Conservation (phyloP, 1,139 yeast genomes). For the Suhomyces bolitotheri region DNA sequence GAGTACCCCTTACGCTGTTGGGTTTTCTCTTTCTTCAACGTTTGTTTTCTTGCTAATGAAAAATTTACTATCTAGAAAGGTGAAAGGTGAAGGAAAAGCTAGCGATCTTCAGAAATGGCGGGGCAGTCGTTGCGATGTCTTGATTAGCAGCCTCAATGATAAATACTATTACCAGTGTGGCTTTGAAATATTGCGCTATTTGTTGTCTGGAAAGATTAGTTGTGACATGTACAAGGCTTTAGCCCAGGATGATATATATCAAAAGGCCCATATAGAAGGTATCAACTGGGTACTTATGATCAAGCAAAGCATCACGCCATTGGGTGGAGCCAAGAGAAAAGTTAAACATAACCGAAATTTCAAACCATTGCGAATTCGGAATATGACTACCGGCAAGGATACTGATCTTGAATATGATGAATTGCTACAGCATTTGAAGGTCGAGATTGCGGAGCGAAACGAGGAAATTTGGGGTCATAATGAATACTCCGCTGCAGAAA, state of each 20-base stretch:
- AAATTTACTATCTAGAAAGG: slow-evolving; percentile 26
- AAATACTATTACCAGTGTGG: slow-evolving; percentile 57
- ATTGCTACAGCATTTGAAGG: slow-evolving; percentile 48
- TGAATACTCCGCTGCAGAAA: slow-evolving; percentile 1
- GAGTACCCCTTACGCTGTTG: slow-evolving; percentile 64
- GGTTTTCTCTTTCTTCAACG: slow-evolving; percentile 63
- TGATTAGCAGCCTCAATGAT: slow-evolving; percentile 67
- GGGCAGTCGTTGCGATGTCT: slow-evolving; percentile 68
- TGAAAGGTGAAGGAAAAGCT: slow-evolving; percentile 11
- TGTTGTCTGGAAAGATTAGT: slow-evolving; percentile 73
- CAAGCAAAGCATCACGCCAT: slow-evolving; percentile 52
- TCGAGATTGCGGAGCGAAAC: slow-evolving; percentile 37
- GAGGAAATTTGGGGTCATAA: slow-evolving; percentile 1
- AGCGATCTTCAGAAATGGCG: slow-evolving; percentile 25
- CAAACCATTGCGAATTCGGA: slow-evolving; percentile 74
- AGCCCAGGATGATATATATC: slow-evolving; percentile 67
- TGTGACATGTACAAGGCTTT: slow-evolving; percentile 62
- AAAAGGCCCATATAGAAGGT: slow-evolving; percentile 66
- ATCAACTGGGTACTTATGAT: slow-evolving; percentile 74
- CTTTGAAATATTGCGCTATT: slow-evolving; percentile 54
- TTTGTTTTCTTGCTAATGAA: slow-evolving; percentile 46
- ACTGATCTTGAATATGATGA: slow-evolving; percentile 72
- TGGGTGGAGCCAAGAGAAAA: slow-evolving; percentile 38
- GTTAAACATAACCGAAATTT: slow-evolving; percentile 32
- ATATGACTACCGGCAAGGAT: slow-evolving; percentile 60